Percentiles rank a stretch among this genome's conserved stretches.
Evolutionary conservation across 352 stramenopile species (phyloP).

Genomic region (Phytophthora quininea): DNA sequence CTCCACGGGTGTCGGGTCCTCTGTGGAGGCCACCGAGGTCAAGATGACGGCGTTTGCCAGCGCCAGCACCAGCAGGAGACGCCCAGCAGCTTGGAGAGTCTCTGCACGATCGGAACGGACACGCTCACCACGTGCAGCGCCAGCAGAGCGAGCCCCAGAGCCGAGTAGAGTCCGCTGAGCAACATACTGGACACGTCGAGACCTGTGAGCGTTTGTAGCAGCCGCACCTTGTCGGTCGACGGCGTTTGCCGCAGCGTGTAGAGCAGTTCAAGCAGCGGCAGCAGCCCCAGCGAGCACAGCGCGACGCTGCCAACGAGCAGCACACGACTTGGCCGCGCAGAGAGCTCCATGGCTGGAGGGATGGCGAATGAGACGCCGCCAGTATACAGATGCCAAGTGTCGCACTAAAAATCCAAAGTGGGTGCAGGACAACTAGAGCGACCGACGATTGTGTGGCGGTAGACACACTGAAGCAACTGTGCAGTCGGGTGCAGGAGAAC

Average conservation of each 20-base stretch:
- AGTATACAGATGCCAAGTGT: not conserved
- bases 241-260: slow-evolving; percentile 8
- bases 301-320: slow-evolving; percentile 26
- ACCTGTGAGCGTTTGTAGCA: slow-evolving; percentile 28
- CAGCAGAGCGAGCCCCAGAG: slow-evolving; percentile 28
- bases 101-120: slow-evolving; percentile 3
- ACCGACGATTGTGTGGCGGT: no score
- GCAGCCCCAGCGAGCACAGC: slow-evolving; percentile 29
- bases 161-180: slow-evolving; percentile 18
- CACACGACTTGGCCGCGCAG: not conserved
- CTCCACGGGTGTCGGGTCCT: slow-evolving; percentile 37
- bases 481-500: no score
- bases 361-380: not conserved
- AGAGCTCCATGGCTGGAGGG: not conserved
- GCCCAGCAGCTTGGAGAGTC: slow-evolving; percentile 16
- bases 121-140: slow-evolving; percentile 34
- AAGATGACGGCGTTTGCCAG: slow-evolving; percentile 27
- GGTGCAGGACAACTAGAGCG: no score
- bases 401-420: no score
- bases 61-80: slow-evolving; percentile 17
- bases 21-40: slow-evolving; percentile 18
- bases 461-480: no score
- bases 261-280: slow-evolving; percentile 39
- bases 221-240: slow-evolving; percentile 15
- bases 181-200: slow-evolving; percentile 36